Evolutionary conservation across 1,284 basidiomycete species (phyloP), one percentile per base, ranked within the genome.

Genomic region (Fistulinella staudtii): DNA sequence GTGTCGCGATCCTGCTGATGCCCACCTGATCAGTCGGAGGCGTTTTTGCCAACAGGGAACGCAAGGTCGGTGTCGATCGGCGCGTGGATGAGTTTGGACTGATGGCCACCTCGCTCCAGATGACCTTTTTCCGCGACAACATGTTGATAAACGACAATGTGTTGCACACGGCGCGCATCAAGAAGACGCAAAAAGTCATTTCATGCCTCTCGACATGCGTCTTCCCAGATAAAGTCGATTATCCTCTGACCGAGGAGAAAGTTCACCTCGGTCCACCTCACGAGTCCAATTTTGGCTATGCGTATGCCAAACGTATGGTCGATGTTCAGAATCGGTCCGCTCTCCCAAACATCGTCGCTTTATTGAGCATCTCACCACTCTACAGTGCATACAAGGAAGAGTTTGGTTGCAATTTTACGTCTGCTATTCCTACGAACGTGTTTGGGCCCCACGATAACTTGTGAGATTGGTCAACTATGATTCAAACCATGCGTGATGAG

Each of bases 121-220:
- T 87, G 44, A 89, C 86, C 18, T 93, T 94, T 74, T 74, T 93
- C 20, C 82, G 90, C 29, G 91, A 94, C 58, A 95, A 94, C 66
- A 77, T 85, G 55, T 75, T 89, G 47, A 94, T 95, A 70, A 95
- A 95, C 67, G 89, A 93, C 62, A 89, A 92, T 61, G 80, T 95
- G 36, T 75, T 94, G 22, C 79, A 91, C 59, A 74, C 77, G 22
- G 74, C 89, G 4, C 77, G 89, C 60, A 72, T 80, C 50, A 69
- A 73, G 55, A 72, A 79, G 51, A 75, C 76, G 23, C 55, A 76
- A 49, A 93, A 92, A 64, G 74, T 92, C 54, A 81, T 92, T 49
- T 91, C 89, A 4, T 92, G 89, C 58, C 79, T 92, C 23, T 92
- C 89, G 13, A 92, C 89, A 21, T 91, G 89, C 60, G 87, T 93